Percentiles rank a stretch among this genome's conserved stretches.
These are phyloP conservation scores for Sabuloglossum arenarium DNA, from an alignment of 495 filamentous ascomycete genomes.

Conservation along the genomic window DNA sequence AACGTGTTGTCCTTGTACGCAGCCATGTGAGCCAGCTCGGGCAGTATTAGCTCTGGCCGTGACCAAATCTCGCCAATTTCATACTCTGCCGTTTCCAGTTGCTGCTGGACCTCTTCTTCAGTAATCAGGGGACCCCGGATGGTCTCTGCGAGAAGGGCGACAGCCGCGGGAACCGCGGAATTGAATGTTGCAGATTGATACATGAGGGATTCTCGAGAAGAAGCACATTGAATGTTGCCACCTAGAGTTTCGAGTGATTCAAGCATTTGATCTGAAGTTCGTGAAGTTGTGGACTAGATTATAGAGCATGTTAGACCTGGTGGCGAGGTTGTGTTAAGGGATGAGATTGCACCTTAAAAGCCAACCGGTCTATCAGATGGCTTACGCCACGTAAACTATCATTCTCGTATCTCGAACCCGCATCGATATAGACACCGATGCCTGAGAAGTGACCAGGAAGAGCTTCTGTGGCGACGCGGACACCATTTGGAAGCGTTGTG, in stretches of 20 bases:
- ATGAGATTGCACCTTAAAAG: constrained; percentile 42
- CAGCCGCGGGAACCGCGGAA: constrained; percentile 60
- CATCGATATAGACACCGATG: constrained; percentile 91
- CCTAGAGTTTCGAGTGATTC: constrained; percentile 70
- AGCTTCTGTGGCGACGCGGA: constrained; percentile 88
- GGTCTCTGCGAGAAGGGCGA: constrained; percentile 80
- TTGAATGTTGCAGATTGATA: constrained; percentile 99
- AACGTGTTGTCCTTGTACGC: constrained; percentile 91
- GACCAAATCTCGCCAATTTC: constrained; percentile 97
- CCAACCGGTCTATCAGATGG: constrained; percentile 87
- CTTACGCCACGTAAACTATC: constrained; percentile 69
- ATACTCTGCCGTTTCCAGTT: constrained; percentile 79
- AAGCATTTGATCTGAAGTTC: constrained; percentile 64
- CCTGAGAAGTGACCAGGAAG: constrained; percentile 90
- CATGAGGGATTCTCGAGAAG: constrained; percentile 90
- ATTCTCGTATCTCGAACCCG: constrained; percentile 87
- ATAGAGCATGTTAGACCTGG: background rate
- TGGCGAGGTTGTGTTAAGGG: background rate
- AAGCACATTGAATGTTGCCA: constrained; percentile 90
- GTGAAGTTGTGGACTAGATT: constrained; percentile 41
- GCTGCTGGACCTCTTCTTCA: constrained; percentile 70
- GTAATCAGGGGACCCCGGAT: constrained; percentile 76
- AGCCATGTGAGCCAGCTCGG: constrained; percentile 84
- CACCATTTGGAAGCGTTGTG: constrained; percentile 77
- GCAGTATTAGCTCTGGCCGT: constrained; percentile 87